Evolutionary conservation across 2,329 filamentous ascomycete species (phyloP), one percentile per base, ranked within the genome.

Genomic region (Penicillium olsonii): DNA sequence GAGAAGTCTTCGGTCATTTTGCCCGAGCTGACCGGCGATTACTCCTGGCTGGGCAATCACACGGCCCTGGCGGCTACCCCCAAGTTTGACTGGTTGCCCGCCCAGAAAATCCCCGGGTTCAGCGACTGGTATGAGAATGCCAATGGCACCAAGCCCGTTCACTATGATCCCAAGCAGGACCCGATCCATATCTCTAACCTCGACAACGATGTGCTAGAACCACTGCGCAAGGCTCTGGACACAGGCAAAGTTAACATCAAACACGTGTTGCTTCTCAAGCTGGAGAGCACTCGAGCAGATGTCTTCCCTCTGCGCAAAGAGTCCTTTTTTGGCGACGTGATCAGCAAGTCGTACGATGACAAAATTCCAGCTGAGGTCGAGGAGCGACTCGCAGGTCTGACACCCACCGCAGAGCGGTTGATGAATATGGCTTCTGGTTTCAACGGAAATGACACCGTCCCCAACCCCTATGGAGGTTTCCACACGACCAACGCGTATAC

Each of bases 271-370:
- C 51, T 75, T 10, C 49, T 76, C 12, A 62, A 72, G 22, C 61
- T 76, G 5, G 74, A 76, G 50, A 75, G 72, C 37, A 75, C 72
- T 2, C 63, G 74, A 24, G 68, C 70, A 18, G 74, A 76, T 35
- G 67, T 76, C 3, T 76, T 76, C 19, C 74, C 74, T 0, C 51
- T 76, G 11, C 57, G 56, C 29, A 73, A 73, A 29, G 72, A 73
- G 29, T 57, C 65, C 3, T 66, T 66, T 1, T 39, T 60, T 2
- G 35, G 65, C 9, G 42, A 64, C 12, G 39, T 58, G 14, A 68
- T 74, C 19, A 68, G 63, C 58, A 54, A 72, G 4, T 66, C 65
- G 9, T 71, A 69, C 0, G 53, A 60, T 8, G 55, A 67, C 3
- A 48, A 60, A 8, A 56, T 75, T 1, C 72, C 72, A 0, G 53